Base-by-base conservation (phyloP, 1,284 basidiomycete species). In the Filobasidium uniguttulatum region DNA sequence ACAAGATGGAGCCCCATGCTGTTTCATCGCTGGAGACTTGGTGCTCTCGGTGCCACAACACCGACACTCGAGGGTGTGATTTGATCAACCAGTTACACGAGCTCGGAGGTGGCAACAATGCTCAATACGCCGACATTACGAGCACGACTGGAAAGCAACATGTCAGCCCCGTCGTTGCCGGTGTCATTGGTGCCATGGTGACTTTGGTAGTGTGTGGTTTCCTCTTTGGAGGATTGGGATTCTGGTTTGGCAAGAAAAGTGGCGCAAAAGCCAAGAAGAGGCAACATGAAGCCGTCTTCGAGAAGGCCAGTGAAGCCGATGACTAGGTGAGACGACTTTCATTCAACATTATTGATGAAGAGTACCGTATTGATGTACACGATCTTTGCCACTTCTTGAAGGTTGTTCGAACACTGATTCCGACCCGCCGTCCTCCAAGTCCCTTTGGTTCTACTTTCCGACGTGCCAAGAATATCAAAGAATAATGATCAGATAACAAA, bases 1-100 rank as follows among this genome's bases (percentile, higher is more conserved):
- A 81, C 71, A 78, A 79, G 52, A 74, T 82, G 52, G 77, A 83
- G 73, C 61, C 66, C 2, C 56, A 62, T 51, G 62, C 64, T 3
- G 56, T 73, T 45, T 61, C 65, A 23, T 61, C 58, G 12, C 60
- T 70, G 12, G 59, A 63, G 8, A 54, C 69, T 34, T 71, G 70
- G 71, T 72, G 71, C 58, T 59, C 59, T 35, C 57, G 58, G 10
- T 72, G 70, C 59, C 56, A 56, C 17, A 56, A 55, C 19, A 53
- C 49, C 23, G 28, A 45, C 12, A 48, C 48, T 9, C 46, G 53
- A 19, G 55, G 54, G 1, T 57, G 54, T 30, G 52, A 54, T 23
- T 41, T 54, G 19, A 52, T 55, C 25, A 30, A 41, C 23, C 29
- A 41, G 17, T 35, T 46, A 28, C 54, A 56, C 37, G 47, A 53